Percentiles rank a stretch among this genome's conserved stretches.
These are phyloP conservation scores for Purpureocillium takamizusanense DNA, from an alignment of 2,329 filamentous ascomycete genomes.

Conservation along the genomic window DNA sequence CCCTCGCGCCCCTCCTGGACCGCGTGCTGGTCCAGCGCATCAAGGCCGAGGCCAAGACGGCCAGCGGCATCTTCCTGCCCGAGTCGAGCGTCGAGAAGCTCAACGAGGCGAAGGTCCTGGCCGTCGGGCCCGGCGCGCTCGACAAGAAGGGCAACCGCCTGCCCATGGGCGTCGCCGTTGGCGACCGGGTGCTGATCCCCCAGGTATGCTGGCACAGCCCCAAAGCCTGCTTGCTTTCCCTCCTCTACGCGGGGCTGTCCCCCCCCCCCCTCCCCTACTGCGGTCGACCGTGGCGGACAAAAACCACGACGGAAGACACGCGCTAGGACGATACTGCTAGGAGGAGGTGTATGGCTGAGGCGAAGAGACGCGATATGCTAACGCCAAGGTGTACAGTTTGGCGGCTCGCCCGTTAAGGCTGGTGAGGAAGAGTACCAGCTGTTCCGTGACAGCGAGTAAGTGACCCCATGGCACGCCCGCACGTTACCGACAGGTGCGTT, in stretches of 20 bases:
- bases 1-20: slow-evolving; percentile 91
- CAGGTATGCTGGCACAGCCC: slow-evolving; percentile 52
- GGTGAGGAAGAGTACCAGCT: slow-evolving; percentile 94
- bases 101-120: slow-evolving; percentile 93
- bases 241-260: too few species aligned
- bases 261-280: too few species aligned
- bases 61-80: slow-evolving; percentile 93
- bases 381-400: slow-evolving; percentile 57
- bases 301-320: too few species aligned
- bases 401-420: slow-evolving; percentile 91
- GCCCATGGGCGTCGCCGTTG: slow-evolving; percentile 69
- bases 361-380: too few species aligned
- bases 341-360: too few species aligned
- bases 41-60: slow-evolving; percentile 95
- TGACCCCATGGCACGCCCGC: slow-evolving; percentile 15
- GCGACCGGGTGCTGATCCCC: slow-evolving; percentile 93
- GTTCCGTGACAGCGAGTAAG: slow-evolving; percentile 97
- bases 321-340: too few species aligned
- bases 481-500: too few species aligned
- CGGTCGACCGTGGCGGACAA: too few species aligned
- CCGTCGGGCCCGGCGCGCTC: slow-evolving; percentile 80
- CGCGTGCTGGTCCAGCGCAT: slow-evolving; percentile 95
- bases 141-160: slow-evolving; percentile 87
- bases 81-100: slow-evolving; percentile 96
- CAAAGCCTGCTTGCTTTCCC: too few species aligned